phyloP scores from a whole-genome alignment of 768 basidiomycete species.

The Auricularia cornea region DNA sequence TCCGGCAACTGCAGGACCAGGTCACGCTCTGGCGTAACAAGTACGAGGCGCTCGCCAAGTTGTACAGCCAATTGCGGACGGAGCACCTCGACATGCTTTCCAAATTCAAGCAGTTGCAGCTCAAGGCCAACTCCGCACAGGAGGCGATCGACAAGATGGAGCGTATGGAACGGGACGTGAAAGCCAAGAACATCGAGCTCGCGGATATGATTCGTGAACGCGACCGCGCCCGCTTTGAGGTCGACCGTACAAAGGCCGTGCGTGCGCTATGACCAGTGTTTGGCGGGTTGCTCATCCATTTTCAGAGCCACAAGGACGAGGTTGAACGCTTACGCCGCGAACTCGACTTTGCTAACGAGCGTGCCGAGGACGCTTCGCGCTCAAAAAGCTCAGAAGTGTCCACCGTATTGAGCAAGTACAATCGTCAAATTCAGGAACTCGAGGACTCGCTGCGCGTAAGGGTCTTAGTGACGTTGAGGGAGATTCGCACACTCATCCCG shows the following conservation, averaged over 20 bases:
- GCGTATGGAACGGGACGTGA: slow-evolving; percentile 95
- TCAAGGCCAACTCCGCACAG: slow-evolving; percentile 97
- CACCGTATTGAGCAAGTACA: slow-evolving; percentile 81
- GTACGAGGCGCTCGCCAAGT: slow-evolving; percentile 95
- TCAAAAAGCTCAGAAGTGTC: slow-evolving; percentile 93
- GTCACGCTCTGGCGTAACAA: slow-evolving; percentile 96
- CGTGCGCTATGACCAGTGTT: slow-evolving; percentile 10
- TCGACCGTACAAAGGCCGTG: slow-evolving; percentile 82
- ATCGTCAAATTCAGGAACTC: slow-evolving; percentile 91
- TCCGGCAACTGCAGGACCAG: slow-evolving; percentile 93
- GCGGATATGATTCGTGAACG: slow-evolving; percentile 99
- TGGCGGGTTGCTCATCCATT: neutral
- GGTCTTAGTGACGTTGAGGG: neutral
- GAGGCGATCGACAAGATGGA: slow-evolving; percentile 98
- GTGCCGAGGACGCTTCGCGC: slow-evolving; percentile 88
- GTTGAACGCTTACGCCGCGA: slow-evolving; percentile 87
- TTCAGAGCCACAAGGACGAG: slow-evolving; percentile 86
- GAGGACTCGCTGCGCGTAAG: slow-evolving; percentile 88
- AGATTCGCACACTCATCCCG: neutral
- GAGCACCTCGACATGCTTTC: slow-evolving; percentile 96
- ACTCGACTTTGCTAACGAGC: slow-evolving; percentile 89
- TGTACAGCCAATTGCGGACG: slow-evolving; percentile 95
- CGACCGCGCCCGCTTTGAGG: slow-evolving; percentile 89
- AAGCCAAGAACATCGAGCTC: slow-evolving; percentile 95
- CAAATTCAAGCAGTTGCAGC: slow-evolving; percentile 94